phyloP scores from a whole-genome alignment of 192 early-diverging fungal species.

The Podochytrium sp. region DNA sequence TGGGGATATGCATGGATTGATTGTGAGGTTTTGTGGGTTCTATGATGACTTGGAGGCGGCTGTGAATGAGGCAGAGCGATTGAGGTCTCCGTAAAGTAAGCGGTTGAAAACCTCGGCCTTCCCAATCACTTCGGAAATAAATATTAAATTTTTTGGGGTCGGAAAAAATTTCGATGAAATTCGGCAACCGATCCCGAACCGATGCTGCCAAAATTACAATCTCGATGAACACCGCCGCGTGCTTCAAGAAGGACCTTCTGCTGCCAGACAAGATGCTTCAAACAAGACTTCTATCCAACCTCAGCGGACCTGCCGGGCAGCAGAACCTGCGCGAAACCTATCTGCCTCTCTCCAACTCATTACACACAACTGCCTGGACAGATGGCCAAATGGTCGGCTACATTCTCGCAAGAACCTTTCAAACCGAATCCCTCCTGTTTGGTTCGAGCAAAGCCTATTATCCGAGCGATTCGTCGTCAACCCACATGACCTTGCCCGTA shows the following conservation, averaged over 20 bases:
- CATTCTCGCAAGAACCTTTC: slow-evolving; percentile 16
- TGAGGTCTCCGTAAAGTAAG: not conserved
- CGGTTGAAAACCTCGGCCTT: not conserved
- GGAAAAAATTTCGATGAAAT: not conserved
- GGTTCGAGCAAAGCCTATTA: not conserved
- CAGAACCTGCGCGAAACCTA: slow-evolving; percentile 8
- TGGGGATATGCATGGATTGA: slow-evolving; percentile 9
- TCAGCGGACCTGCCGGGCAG: not conserved
- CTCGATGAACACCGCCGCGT: not conserved
- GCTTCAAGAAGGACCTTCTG: not conserved
- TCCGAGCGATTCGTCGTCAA: not conserved
- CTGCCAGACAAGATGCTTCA: slow-evolving; percentile 17
- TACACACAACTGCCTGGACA: not conserved
- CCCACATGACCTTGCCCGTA: not conserved
- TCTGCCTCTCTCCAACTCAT: not conserved
- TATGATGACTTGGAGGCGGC: slow-evolving; percentile 25
- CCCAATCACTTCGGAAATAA: not conserved
- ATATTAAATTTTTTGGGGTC: no score
- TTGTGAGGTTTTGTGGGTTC: slow-evolving; percentile 2
- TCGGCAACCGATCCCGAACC: no score
- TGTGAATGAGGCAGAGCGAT: slow-evolving; percentile 1
- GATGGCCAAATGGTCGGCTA: slow-evolving; percentile 21
- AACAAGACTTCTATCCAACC: not conserved
- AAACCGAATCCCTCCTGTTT: not conserved
- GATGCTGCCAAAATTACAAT: not conserved